Evolutionary conservation across 495 filamentous ascomycete genomes (phyloP).

Genomic region (Platismatia glauca): DNA sequence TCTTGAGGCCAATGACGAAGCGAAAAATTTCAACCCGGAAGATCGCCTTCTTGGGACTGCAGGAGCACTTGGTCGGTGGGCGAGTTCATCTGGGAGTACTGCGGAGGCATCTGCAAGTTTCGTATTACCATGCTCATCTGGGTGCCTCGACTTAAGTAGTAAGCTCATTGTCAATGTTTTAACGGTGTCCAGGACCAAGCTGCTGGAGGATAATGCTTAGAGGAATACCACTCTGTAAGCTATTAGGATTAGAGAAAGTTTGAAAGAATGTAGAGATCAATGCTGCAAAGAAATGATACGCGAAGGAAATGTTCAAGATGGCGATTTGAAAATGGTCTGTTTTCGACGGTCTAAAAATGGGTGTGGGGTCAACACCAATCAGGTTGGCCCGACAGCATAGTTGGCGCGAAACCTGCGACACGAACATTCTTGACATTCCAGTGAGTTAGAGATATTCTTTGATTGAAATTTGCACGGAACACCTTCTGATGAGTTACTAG

Average conservation of each 20-base stretch:
- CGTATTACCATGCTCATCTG: background rate
- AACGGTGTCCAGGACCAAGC: background rate
- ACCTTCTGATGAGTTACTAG: too few species aligned
- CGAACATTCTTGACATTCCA: background rate
- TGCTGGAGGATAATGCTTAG: background rate
- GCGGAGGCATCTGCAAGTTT: background rate
- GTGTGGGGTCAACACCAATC: constrained; percentile 8
- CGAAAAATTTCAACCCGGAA: constrained; percentile 26
- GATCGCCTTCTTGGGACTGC: constrained; percentile 16
- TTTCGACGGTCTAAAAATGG: constrained; percentile 3
- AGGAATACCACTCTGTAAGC: background rate
- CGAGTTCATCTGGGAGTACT: background rate
- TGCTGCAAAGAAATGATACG: constrained; percentile 2
- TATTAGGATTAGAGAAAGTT: background rate
- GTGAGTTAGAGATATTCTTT: too few species aligned
- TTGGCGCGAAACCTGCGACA: constrained; percentile 8
- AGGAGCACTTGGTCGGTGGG: background rate
- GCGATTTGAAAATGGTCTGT: background rate
- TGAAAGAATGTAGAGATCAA: constrained; percentile 1
- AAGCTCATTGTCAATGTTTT: constrained; percentile 9
- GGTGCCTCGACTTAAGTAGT: constrained; percentile 8
- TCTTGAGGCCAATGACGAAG: constrained; percentile 24
- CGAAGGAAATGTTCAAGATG: background rate
- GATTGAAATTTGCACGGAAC: too few species aligned
- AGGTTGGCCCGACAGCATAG: constrained; percentile 5